phyloP scores from a whole-genome alignment of 2,329 filamentous ascomycete genomes.

The Fusarium sp. region DNA sequence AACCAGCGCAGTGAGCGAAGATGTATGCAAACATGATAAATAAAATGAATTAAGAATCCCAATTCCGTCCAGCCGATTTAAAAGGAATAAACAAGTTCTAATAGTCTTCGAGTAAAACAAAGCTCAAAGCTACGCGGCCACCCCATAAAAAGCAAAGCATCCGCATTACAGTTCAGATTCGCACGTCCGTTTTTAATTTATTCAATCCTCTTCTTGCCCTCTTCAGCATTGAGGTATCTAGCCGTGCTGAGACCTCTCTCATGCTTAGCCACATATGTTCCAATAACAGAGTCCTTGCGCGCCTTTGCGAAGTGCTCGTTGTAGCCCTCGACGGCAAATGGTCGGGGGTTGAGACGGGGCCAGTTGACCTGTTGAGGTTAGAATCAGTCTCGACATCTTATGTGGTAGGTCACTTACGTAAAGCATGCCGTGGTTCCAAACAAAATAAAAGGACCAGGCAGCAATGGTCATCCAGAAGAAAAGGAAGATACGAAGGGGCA shows the following conservation, averaged over 20 bases:
- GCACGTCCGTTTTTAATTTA: constrained; percentile 53
- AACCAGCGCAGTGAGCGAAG: background rate
- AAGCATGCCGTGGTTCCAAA: constrained; percentile 86
- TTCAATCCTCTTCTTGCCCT: constrained; percentile 98
- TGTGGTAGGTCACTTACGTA: constrained; percentile 75
- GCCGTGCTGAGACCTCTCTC: constrained; percentile 87
- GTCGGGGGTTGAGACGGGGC: constrained; percentile 93
- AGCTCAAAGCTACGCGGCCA: constrained; percentile 13
- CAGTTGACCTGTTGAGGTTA: constrained; percentile 81
- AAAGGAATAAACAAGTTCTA: constrained; percentile 11
- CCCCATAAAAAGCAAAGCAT: constrained; percentile 21
- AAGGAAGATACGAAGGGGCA: constrained; percentile 85
- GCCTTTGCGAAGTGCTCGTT: constrained; percentile 87
- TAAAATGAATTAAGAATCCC: constrained; percentile 18
- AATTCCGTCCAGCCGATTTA: constrained; percentile 6
- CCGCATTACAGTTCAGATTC: constrained; percentile 13
- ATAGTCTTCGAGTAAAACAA: constrained; percentile 16
- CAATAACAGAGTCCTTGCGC: constrained; percentile 83
- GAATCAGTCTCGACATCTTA: background rate
- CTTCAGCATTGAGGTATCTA: constrained; percentile 85
- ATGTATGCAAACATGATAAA: constrained; percentile 31
- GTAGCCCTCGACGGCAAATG: constrained; percentile 88
- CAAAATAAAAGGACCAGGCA: constrained; percentile 79
- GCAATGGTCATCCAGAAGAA: constrained; percentile 79
- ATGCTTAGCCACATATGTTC: constrained; percentile 74